Evolutionary conservation across 805 yeast genomes (phyloP), one percentile per base, ranked within the genome.

Genomic region (Lipomyces lipofer): DNA sequence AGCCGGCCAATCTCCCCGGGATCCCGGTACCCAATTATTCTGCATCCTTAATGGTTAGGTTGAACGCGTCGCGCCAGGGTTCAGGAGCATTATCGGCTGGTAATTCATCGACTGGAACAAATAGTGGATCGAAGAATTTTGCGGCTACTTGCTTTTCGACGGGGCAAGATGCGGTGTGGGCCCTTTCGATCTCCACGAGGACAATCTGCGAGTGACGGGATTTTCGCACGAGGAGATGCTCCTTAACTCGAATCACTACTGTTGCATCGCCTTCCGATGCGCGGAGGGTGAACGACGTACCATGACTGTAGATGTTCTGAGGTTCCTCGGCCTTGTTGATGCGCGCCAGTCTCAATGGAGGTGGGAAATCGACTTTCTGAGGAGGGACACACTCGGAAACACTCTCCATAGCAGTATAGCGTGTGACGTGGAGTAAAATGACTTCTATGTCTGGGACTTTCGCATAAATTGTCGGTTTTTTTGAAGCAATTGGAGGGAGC

Each of bases 201-300:
- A 33, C 38, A 33, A 33, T 33, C 38, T 33, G 38, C 38, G 38
- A 33, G 38, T 33, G 38, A 10, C 38, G 38, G 38, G 38, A 33
- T 19, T 33, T 33, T 33, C 38, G 38, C 15, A 33, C 38, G 38
- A 15, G 38, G 15, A 33, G 7, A 33, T 33, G 38, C 38, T 33
- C 15, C 38, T 33, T 33, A 33, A 33, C 15, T 13, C 38, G 38
- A 33, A 33, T 33, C 38, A 33, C 38, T n/a, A 33, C 38, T 33
- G 38, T 33, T 19, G 12, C 38, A 33, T 33, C 38, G 38, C 38
- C 38, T 33, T 33, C 38, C 15, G 38, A n/a, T 33, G 38, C 38
- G n/a, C n/a, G n/a, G n/a, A n/a, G n/a, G n/a, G n/a, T n/a, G n/a
- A n/a, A 33, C 13, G 12, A n/a, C 19, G 38, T 33, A 13, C 38